Base-by-base conservation (phyloP, 495 filamentous ascomycete species). In the Neurospora pannonica region DNA sequence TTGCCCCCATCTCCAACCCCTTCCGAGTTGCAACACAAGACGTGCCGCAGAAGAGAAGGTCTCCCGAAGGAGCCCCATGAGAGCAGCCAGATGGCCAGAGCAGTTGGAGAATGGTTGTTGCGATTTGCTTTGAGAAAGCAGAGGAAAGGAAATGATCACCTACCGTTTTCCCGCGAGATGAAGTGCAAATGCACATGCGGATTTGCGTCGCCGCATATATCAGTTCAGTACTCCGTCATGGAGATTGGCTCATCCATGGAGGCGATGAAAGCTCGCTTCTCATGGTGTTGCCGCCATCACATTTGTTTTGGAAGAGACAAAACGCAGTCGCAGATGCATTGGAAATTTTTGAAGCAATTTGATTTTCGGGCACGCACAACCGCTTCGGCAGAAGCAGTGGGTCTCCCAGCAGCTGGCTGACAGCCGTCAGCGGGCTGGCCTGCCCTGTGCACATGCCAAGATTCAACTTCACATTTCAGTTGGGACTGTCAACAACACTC, bases 11-110 rank as follows among this genome's bases (percentile, higher is more conserved):
- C 78, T 82, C 82, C 83, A 83, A 78, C 83, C 84, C 82, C 81
- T 84, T 84, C 79, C 76, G 77, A 74, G 77, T 78, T 77, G 77
- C 82, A 75, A 82, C 79, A 81, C 84, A 86, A 85, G 80, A 86
- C 84, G 84, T 77, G 80, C 79, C 78, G 74, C 54, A 77, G 76
- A 79, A 70, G 76, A 75, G 74, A 81, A 84, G 83, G 84, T 79
- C 83, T 82, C 81, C 83, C 73, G 77, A 78, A 75, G 80, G 84
- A 81, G 82, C 79, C 84, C 85, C 84, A 80, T 70, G 28, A 69
- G 54, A 38, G 48, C 13, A 40, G 62, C 60, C 54, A 54, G 72
- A 74, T 67, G 71, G 74, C 75, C 77, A 42, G 78, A 80, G 81
- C 80, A 80, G 83, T 81, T 81, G 84, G 84, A 71, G 78, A 78